These are phyloP conservation scores for Vicia faba DNA, from an alignment of 306 rosid genomes.

Conservation along the genomic window DNA sequence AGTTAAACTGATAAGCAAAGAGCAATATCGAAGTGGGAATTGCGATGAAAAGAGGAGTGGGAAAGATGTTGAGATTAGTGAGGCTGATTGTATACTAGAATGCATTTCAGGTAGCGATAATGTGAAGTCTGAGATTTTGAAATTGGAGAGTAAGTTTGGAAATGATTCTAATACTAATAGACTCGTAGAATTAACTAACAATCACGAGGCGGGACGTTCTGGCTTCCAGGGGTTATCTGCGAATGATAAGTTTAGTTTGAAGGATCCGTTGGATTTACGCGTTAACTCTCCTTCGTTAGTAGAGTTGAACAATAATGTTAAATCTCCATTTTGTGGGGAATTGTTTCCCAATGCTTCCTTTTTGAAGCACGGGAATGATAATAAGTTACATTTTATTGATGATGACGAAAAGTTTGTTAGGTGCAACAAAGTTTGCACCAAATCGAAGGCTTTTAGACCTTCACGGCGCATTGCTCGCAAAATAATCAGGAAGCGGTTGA, in stretches of 20 bases:
- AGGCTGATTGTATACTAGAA: constrained; percentile 51
- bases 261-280: constrained; percentile 48
- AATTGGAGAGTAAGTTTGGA: constrained; percentile 44
- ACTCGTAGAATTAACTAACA: constrained; percentile 46
- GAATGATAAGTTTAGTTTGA: constrained; percentile 51
- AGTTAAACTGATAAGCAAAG: constrained; percentile 45
- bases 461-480: constrained; percentile 52
- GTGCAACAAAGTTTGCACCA: constrained; percentile 62
- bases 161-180: constrained; percentile 41
- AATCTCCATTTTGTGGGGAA: constrained; percentile 49
- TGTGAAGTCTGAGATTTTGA: constrained; percentile 48
- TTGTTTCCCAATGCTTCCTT: constrained; percentile 55
- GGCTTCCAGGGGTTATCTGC: constrained; percentile 43
- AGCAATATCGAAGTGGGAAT: constrained; percentile 51
- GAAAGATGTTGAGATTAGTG: constrained; percentile 43
- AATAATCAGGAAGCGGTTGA: constrained; percentile 70
- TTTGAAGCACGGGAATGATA: constrained; percentile 61
- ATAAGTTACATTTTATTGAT: constrained; percentile 77
- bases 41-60: constrained; percentile 48
- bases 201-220: constrained; percentile 41
- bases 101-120: constrained; percentile 45
- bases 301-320: constrained; percentile 44
- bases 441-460: constrained; percentile 61
- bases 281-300: constrained; percentile 48
- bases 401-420: constrained; percentile 76